Base-by-base conservation (phyloP, 108 stramenopile genomes). In the Cyclotella distinguenda region DNA sequence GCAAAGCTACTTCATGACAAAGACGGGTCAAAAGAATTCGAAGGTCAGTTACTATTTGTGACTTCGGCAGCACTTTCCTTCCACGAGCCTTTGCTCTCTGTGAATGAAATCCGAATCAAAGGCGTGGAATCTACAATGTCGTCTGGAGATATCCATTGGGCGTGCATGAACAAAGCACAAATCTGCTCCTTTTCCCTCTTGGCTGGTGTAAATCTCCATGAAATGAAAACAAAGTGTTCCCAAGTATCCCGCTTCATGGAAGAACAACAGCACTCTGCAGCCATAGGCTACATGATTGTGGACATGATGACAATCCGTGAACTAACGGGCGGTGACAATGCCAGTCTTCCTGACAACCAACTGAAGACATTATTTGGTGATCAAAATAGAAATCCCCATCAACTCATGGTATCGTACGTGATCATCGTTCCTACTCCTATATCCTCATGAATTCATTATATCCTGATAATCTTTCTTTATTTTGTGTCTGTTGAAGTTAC, bases 1-100 rank as follows among this genome's bases (percentile, higher is more conserved):
- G 66, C 66, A 25, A 47, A 34, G 18, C 18, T 40, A 9, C 57
- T 68, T n/a, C 13, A 59, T 25, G 43, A 60, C 12, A 42, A 34
- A 26, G 15, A 25, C 22, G 13, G n/a, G 5, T 49, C 32, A 19
- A 27, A 30, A 5, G 57, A 47, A n/a, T 11, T 33, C 1, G 47
- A 19, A 18, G 66, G 58, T 5, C 23, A 47, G 13, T 7, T 60
- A 1, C 33, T 48, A 32, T 31, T 28, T 25, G 15, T 38, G n/a
- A 23, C 63, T 7, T 27, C 47, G 4, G 28, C 50, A 23, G 15
- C 43, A 12, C 15, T 42, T 15, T 21, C 27, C 6, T 58, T 22
- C 27, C 21, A 25, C 0, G 59, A 68, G 33, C 66, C 57, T 15
- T 8, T 58, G 42, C 57, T 59, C 25, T 23, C 23, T 3, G 32